Evolutionary conservation across 768 basidiomycete species (phyloP).

Genomic region (Naematelia encephala): DNA sequence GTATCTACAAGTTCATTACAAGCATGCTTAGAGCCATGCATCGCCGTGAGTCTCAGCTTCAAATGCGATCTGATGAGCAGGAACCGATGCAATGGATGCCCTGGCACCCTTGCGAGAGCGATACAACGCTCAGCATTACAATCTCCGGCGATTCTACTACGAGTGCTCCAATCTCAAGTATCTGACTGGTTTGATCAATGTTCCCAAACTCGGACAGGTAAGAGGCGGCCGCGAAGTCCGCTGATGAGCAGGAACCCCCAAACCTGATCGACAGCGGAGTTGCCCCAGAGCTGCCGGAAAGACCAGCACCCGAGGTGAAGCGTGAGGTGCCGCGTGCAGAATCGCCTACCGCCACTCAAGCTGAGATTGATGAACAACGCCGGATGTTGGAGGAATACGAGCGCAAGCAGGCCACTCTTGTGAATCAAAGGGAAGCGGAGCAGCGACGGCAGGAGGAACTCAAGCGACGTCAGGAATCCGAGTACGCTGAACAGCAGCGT

Average conservation of each 20-base stretch:
- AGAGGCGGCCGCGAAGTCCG: slow-evolving; percentile 18
- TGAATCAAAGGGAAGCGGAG: slow-evolving; percentile 74
- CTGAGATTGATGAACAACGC: slow-evolving; percentile 81
- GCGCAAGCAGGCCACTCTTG: slow-evolving; percentile 85
- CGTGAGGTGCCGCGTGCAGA: slow-evolving; percentile 62
- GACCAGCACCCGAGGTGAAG: slow-evolving; percentile 55
- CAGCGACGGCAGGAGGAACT: slow-evolving; percentile 73
- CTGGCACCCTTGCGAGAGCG: slow-evolving; percentile 83
- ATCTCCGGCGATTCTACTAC: slow-evolving; percentile 95
- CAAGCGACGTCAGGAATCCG: slow-evolving; percentile 73
- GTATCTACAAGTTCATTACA: slow-evolving; percentile 97
- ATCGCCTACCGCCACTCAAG: slow-evolving; percentile 59
- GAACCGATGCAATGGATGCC: slow-evolving; percentile 82
- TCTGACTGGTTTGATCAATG: slow-evolving; percentile 93
- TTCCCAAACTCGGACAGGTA: slow-evolving; percentile 92
- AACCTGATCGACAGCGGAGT: slow-evolving; percentile 78
- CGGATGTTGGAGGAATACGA: slow-evolving; percentile 95
- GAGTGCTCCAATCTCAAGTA: slow-evolving; percentile 99
- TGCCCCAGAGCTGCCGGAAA: slow-evolving; percentile 80
- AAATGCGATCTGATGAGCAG: slow-evolving; percentile 53
- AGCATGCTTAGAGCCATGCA: slow-evolving; percentile 98
- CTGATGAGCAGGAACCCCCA: slow-evolving; percentile 76
- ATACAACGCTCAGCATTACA: slow-evolving; percentile 86
- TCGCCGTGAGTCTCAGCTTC: slow-evolving; percentile 60
- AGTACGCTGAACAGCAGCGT: slow-evolving; percentile 83